Evolutionary conservation across 306 rosid species (phyloP).

Genomic region (Ammopiptanthus mongolicus): DNA sequence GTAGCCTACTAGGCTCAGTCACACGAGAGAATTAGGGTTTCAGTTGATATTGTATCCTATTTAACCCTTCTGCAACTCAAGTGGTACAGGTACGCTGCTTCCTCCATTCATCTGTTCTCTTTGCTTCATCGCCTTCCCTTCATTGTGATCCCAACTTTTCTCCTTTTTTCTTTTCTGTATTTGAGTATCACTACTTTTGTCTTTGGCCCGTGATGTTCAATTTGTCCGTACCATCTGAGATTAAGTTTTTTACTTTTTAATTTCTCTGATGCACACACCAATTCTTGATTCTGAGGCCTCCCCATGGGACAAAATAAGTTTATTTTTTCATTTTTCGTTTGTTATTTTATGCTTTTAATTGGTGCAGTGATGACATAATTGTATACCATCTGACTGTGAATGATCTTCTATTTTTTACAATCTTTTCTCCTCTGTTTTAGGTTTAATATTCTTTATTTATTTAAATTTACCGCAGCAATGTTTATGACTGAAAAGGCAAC

Average conservation of each 20-base stretch:
- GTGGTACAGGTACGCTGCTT: not conserved
- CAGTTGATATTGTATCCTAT: conserved; percentile 4
- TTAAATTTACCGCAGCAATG: no score
- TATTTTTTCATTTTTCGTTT: no score
- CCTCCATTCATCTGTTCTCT: not conserved
- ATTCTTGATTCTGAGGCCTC: conserved; percentile 38
- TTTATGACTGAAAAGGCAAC: conserved; percentile 44
- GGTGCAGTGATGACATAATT: conserved; percentile 22
- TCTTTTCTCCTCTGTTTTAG: no score
- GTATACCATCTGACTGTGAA: no score
- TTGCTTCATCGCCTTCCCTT: not conserved
- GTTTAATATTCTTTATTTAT: no score
- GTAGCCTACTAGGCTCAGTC: not conserved
- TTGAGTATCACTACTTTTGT: no score
- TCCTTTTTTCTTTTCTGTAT: not conserved
- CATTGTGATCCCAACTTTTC: not conserved
- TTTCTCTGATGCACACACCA: conserved; percentile 28
- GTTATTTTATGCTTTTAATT: not conserved
- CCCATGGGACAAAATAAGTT: not conserved
- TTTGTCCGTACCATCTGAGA: conserved; percentile 68
- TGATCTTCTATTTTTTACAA: no score
- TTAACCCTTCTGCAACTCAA: not conserved
- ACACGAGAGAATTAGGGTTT: not conserved
- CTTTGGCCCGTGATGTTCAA: conserved; percentile 41
- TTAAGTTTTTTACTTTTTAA: no score